phyloP scores from a whole-genome alignment of 257 asterid genomes.

The Nicotiana paniculata region DNA sequence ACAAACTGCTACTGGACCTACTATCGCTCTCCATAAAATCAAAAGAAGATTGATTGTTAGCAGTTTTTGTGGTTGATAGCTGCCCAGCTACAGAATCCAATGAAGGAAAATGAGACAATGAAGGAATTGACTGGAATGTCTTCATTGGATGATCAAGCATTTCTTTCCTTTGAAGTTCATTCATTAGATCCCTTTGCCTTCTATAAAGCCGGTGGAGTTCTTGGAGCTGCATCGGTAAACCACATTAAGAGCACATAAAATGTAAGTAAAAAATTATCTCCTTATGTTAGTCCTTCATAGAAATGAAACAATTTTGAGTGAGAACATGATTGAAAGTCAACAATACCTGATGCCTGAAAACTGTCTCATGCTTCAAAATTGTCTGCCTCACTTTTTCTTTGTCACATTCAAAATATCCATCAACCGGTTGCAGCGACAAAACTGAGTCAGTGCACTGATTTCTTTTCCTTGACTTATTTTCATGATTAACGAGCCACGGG shows the following conservation, averaged over 20 bases:
- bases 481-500: constrained; percentile 27
- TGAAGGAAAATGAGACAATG: constrained; percentile 25
- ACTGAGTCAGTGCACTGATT: constrained; percentile 23
- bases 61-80: constrained; percentile 12
- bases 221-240: constrained; percentile 43
- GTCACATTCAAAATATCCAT: constrained; percentile 27
- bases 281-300: background rate
- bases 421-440: constrained; percentile 6
- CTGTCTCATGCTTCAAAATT: constrained; percentile 59
- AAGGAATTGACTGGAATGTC: constrained; percentile 14
- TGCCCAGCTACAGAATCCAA: constrained; percentile 14
- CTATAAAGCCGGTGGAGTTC: constrained; percentile 78
- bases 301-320: background rate
- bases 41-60: constrained; percentile 8
- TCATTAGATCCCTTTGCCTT: constrained; percentile 66
- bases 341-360: constrained; percentile 64
- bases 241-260: background rate
- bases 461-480: constrained; percentile 20
- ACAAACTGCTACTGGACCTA: constrained; percentile 7
- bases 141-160: constrained; percentile 8
- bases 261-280: background rate
- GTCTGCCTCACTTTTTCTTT: constrained; percentile 46
- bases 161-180: constrained; percentile 29
- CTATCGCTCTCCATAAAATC: constrained; percentile 13
- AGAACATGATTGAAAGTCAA: background rate